phyloP scores from a whole-genome alignment of 1,284 basidiomycete species.

The Ceraceosorus guamensis region DNA sequence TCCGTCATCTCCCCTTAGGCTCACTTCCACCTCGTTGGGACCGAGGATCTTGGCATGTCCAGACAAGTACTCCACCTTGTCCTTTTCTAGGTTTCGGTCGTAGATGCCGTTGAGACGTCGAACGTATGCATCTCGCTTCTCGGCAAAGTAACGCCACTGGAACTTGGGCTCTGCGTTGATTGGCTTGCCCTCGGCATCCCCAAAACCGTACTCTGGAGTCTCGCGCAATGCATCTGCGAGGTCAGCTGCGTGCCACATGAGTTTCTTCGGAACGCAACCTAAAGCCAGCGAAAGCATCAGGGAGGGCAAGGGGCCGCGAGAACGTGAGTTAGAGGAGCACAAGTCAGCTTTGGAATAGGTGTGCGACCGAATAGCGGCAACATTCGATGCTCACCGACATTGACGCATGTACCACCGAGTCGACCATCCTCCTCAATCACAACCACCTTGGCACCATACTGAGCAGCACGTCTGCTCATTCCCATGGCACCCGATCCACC shows the following conservation, averaged over 20 bases:
- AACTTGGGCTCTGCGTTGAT: constrained; percentile 55
- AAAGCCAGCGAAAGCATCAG: too few species aligned
- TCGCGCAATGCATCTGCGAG: constrained; percentile 67
- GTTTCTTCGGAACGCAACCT: constrained; percentile 57
- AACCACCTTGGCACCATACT: constrained; percentile 87
- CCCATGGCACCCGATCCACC: constrained; percentile 49
- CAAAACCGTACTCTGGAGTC: constrained; percentile 69
- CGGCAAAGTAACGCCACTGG: constrained; percentile 83
- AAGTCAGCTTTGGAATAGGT: too few species aligned
- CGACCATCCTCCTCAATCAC: constrained; percentile 70
- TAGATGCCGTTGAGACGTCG: constrained; percentile 85
- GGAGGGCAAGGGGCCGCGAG: too few species aligned
- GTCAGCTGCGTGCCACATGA: constrained; percentile 99
- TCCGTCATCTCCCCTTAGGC: constrained; percentile 34
- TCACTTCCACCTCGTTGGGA: constrained; percentile 39
- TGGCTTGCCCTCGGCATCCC: constrained; percentile 36
- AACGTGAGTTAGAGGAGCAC: too few species aligned
- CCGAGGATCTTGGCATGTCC: constrained; percentile 59
- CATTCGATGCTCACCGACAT: constrained; percentile 58
- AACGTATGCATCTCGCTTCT: constrained; percentile 92
- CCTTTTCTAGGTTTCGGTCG: constrained; percentile 68
- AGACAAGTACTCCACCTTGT: constrained; percentile 78
- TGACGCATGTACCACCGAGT: constrained; percentile 94
- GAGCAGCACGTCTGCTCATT: constrained; percentile 60
- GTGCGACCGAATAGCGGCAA: too few species aligned